A percentile compares a stretch with the other conserved stretches of the same genome.
Evolutionary conservation across 2,329 filamentous ascomycete species (phyloP).

Genomic region (Coniochaeta ligniaria): DNA sequence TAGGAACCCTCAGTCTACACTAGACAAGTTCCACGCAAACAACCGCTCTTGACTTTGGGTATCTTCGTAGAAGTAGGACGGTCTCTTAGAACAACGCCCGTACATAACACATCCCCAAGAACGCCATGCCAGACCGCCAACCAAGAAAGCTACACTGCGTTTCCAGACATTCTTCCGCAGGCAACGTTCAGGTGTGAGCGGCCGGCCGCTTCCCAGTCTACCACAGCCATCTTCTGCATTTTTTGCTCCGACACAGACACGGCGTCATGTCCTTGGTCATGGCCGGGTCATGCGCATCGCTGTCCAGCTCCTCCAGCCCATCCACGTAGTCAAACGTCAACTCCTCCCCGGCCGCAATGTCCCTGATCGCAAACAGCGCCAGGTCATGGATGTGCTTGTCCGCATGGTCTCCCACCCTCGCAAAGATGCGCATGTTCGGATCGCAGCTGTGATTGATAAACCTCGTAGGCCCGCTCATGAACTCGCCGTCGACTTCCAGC

Average conservation of each 20-base stretch:
- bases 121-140: neutral
- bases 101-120: neutral
- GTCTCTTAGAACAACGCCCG: no score
- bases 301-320: constrained; percentile 43
- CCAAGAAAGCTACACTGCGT: no score
- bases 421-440: constrained; percentile 73
- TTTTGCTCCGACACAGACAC: constrained; percentile 56
- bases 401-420: constrained; percentile 68
- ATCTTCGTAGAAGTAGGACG: no score
- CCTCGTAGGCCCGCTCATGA: constrained; percentile 68
- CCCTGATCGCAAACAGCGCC: constrained; percentile 64
- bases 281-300: constrained; percentile 41
- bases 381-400: constrained; percentile 70
- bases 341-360: constrained; percentile 60
- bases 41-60: no score
- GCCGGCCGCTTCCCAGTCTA: constrained; percentile 2
- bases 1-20: no score
- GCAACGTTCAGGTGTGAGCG: no score
- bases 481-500: constrained; percentile 63
- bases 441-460: constrained; percentile 82
- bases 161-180: no score
- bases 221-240: constrained; percentile 67
- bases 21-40: no score
- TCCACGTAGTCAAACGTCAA: constrained; percentile 77
- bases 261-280: constrained; percentile 45